Base-by-base conservation (phyloP, 2,329 filamentous ascomycete species). In the Onygena corvina region DNA sequence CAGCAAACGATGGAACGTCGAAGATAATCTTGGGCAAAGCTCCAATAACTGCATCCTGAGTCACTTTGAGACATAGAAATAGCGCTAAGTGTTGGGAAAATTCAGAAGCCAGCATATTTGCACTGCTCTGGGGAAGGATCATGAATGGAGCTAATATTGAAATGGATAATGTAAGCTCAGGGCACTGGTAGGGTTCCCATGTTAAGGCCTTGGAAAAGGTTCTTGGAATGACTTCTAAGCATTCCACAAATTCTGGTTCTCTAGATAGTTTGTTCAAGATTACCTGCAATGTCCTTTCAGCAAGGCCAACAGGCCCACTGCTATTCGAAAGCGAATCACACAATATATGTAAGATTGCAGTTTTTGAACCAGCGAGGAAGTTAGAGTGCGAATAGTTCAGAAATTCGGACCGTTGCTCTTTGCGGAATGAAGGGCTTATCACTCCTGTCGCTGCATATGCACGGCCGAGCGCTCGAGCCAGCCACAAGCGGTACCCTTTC, bases 401-500 rank as follows among this genome's bases (percentile, higher is more conserved):
- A 20, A 55, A 52, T 16, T 33, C 38, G 6, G 52, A 45, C 25
- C 48, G 47, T 38, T 69, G 66, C 47, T 72, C 66, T 50, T 73
- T 56, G 61, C 71, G 44, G 67, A 73, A 48, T 67, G 65, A 57
- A 65, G 73, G 54, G 64, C 67, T 57, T 71, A 80, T 56, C 49
- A 79, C 72, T 1, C 88, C 88, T 23, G 80, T 85, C 12, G 84
- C 77, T 33, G 83, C 81, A 65, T 89, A 96, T 0, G 86, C 82
- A 61, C 87, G 79, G 5, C 93, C 92, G 38, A 96, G 72, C 1
- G 89, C 83, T 54, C 83, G 77, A 2, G 86, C 89, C 38, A 86
- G 84, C 93, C 93, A 98, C 1, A 85, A 70, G 0, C 87, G 70
- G 61, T 92, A 95, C 12, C 79, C 76, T 21, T 76, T 69, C 50